Evolutionary conservation across 805 yeast genomes (phyloP), one percentile per base, ranked within the genome.

Genomic region (Nakazawaea ambrosiae): DNA sequence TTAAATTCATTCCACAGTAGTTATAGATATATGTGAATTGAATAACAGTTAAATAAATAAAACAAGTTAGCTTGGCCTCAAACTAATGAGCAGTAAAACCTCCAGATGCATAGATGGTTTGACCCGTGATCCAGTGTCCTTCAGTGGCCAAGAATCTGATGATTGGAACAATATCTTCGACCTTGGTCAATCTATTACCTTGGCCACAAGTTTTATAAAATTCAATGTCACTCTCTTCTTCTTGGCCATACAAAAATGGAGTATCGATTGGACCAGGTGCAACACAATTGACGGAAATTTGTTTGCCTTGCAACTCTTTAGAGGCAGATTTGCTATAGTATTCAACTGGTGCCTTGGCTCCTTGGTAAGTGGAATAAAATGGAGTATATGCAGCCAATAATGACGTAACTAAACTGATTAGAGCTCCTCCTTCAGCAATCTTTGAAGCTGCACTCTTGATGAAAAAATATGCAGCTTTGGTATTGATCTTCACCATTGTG

Each of bases 221-320:
- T 22, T 59, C 76, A 40, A 78, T 65, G 40, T 70, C 70, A 23
- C 65, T 73, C 12, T 63, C 56, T 18, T 65, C 61, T 55, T 78
- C 85, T 56, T 74, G 79, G 14, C 75, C 73, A 48, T 77, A 75
- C 53, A 79, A 63, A 58, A 75, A 75, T 43, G 80, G 80, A 8
- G 82, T 75, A 49, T 74, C 79, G 80, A 75, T 75, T 38, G 81
- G 81, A 35, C 81, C 81, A 34, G 81, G 81, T 3, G 81, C 78
- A 39, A 76, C 75, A 47, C 69, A 63, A 46, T 73, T 73, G 46
- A 70, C 77, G 10, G 71, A 61, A 42, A 75, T 66, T 18, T 63
- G 63, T 49, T 60, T 69, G 4, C 51, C 42, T 20, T 58, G 60
- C 37, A 73, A 60, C 49, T 75, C 81, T 51, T 74, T 71, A 12